Evolutionary conservation across 805 yeast genomes (phyloP).

Genomic region (Dipodascopsis tothii): DNA sequence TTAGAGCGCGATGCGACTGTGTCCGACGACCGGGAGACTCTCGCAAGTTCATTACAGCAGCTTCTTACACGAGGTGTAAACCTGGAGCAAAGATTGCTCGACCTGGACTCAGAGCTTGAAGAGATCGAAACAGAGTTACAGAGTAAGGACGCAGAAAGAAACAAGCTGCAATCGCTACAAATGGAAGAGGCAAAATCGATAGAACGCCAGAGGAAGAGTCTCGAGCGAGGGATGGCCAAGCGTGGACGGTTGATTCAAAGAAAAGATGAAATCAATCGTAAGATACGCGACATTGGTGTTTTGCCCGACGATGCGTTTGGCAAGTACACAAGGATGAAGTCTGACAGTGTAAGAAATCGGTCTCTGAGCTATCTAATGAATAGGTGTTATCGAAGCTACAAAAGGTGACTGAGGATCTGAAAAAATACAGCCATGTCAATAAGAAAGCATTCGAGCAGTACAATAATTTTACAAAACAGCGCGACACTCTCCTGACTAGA

Average conservation of each 20-base stretch:
- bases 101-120: slow-evolving; percentile 25
- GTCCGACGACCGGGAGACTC: slow-evolving; percentile 26
- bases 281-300: slow-evolving; percentile 77
- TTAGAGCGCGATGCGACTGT: slow-evolving; percentile 19
- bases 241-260: slow-evolving; percentile 53
- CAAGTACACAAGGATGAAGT: slow-evolving; percentile 38
- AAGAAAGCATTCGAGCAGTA: slow-evolving; percentile 85
- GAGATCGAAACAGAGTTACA: slow-evolving; percentile 25
- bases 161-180: slow-evolving; percentile 53
- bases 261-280: slow-evolving; percentile 63
- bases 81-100: slow-evolving; percentile 28
- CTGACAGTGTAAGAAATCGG: slow-evolving; percentile 46
- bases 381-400: slow-evolving; percentile 35
- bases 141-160: slow-evolving; percentile 37
- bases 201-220: slow-evolving; percentile 52
- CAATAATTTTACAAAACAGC: slow-evolving; percentile 61
- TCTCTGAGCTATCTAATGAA: not conserved
- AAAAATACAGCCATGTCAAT: slow-evolving; percentile 68
- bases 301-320: slow-evolving; percentile 78
- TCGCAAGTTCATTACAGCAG: slow-evolving; percentile 18
- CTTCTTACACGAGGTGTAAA: slow-evolving; percentile 26
- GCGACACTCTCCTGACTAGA: slow-evolving; percentile 57
- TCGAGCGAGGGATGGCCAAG: slow-evolving; percentile 58
- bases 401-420: slow-evolving; percentile 48
- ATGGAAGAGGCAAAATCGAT: slow-evolving; percentile 45